phyloP scores from a whole-genome alignment of 495 filamentous ascomycete species.

The Astrothelium subdiscretum region DNA sequence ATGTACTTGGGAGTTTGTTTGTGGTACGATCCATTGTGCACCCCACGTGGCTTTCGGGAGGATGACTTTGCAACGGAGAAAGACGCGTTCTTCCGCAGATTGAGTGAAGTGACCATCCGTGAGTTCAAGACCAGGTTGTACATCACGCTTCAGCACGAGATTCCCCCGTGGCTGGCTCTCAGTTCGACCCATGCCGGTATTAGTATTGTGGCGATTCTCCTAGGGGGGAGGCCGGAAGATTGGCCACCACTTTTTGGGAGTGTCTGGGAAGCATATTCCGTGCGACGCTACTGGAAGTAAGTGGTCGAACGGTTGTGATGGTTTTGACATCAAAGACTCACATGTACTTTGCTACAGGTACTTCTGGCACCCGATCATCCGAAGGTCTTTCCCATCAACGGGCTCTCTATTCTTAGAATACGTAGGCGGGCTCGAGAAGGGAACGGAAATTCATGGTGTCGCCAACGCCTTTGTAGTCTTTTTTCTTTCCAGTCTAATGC shows the following conservation, averaged over 20 bases:
- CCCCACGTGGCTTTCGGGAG: neutral
- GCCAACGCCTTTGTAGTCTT: neutral
- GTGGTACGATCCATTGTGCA: neutral
- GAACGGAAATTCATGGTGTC: neutral
- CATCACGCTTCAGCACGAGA: neutral
- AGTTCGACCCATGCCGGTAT: neutral
- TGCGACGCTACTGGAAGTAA: neutral
- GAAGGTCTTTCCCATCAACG: neutral
- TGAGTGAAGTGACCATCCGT: neutral
- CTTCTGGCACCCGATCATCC: neutral
- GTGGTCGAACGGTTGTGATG: neutral
- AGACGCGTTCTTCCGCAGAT: neutral
- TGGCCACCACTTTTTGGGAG: neutral
- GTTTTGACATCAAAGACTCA: neutral
- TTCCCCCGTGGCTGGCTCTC: neutral
- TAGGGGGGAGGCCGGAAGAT: neutral
- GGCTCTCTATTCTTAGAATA: neutral
- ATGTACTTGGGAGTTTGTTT: neutral
- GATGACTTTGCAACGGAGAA: neutral
- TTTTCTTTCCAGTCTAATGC: neutral
- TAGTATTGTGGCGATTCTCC: neutral
- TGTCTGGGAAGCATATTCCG: neutral
- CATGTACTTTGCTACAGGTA: neutral
- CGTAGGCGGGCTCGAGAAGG: neutral
- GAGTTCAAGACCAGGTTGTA: neutral